Base-by-base conservation (phyloP, 495 filamentous ascomycete genomes). In the Stereocaulon alpinum region DNA sequence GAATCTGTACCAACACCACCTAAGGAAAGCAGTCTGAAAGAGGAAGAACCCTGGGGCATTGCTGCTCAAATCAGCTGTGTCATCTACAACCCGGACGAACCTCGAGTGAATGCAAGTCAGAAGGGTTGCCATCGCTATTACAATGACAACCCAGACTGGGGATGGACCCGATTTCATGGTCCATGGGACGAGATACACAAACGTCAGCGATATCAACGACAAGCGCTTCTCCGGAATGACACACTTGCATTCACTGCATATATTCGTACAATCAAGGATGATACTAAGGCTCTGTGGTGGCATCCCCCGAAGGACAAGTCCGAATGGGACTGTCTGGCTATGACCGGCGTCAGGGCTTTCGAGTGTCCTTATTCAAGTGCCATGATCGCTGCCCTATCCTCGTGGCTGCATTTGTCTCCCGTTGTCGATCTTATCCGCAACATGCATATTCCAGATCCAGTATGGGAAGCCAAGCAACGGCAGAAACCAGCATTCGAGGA, bases 301-400 rank as follows among this genome's bases (percentile, higher is more conserved):
- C 80, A 85, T 63, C 68, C 72, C 66, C 71, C 78, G 57, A 65
- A 91, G 76, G 68, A 86, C 70, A 68, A 83, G 70, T 62, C 83
- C 76, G 74, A 91, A 84, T 63, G 92, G 89, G 65, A 98, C 80
- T 69, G 89, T 63, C 75, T 79, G 79, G 72, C 74, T 9, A 74
- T 81, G 70, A 84, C 83, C 29, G 82, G 84, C 22, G 76, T 85
- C 40, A 78, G 77, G 55, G 74, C 78, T 6, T 63, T 86, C 40
- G 73, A 73, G 17, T 72, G 74, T 53, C 73, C 73, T 42, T 69
- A 77, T 47, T 75, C 80, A 58, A 78, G 76, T 54, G 73, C 74
- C 22, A 74, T 77, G 62, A 73, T 80, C 12, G 76, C 79, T 14
- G 78, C 79, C 0, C 64, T 85, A 14, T 74, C 81, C 0, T 73